phyloP scores from a whole-genome alignment of 1,284 basidiomycete species.

The Trametes versicolor region DNA sequence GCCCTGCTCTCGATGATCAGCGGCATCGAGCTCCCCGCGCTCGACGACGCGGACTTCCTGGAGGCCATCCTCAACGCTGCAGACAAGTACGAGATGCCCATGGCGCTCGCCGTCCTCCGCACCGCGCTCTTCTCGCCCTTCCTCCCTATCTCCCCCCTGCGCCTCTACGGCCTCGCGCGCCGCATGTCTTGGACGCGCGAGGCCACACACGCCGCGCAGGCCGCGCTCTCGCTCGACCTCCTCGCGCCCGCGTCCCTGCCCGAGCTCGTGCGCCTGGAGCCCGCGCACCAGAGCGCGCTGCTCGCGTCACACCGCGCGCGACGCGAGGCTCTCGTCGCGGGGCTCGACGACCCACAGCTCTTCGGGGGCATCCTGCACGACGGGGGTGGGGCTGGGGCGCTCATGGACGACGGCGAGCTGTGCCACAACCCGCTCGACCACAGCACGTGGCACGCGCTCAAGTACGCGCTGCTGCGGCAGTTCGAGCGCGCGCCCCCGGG shows the following conservation, averaged over 20 bases:
- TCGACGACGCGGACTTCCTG: slow-evolving; percentile 57
- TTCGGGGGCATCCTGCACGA: slow-evolving; percentile 35
- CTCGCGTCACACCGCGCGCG: slow-evolving; percentile 37
- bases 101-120: slow-evolving; percentile 61
- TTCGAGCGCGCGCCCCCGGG: slow-evolving; percentile 30
- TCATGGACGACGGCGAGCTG: slow-evolving; percentile 7
- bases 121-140: slow-evolving; percentile 56
- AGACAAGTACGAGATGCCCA: slow-evolving; percentile 74
- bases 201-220: slow-evolving; percentile 57
- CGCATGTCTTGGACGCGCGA: slow-evolving; percentile 66
- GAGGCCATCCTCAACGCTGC: slow-evolving; percentile 63
- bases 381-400: slow-evolving; percentile 10
- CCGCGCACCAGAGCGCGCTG: slow-evolving; percentile 30
- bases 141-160: slow-evolving; percentile 55
- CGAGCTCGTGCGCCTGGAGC: slow-evolving; percentile 34
- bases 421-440: slow-evolving; percentile 20
- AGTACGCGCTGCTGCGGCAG: slow-evolving; percentile 32
- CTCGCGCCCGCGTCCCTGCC: slow-evolving; percentile 47
- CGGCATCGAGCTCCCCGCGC: slow-evolving; percentile 57
- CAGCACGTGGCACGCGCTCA: slow-evolving; percentile 33
- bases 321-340: slow-evolving; percentile 32
- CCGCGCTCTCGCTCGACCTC: slow-evolving; percentile 52
- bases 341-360: slow-evolving; percentile 31
- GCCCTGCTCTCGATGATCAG: slow-evolving; percentile 63
- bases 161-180: slow-evolving; percentile 62